A percentile compares a stretch with the other conserved stretches of the same genome.
These are phyloP conservation scores for Monosporascus sp. DNA, from an alignment of 2,329 filamentous ascomycete genomes.

Conservation along the genomic window DNA sequence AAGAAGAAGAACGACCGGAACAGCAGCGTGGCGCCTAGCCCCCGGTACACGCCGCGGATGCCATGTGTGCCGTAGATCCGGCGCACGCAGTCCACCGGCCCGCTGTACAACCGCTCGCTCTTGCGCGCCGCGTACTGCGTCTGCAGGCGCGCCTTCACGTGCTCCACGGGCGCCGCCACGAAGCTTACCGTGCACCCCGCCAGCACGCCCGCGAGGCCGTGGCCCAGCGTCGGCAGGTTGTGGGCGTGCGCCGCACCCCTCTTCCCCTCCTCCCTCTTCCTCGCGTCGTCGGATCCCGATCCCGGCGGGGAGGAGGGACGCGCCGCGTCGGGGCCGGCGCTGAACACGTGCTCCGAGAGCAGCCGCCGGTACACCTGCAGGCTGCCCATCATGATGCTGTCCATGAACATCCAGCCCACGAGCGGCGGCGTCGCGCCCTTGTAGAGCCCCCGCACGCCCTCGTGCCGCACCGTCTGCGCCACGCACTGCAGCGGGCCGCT, in stretches of 20 bases:
- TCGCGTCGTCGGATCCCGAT: constrained; percentile 24
- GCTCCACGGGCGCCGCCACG: constrained; percentile 89
- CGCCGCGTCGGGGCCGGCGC: constrained; percentile 29
- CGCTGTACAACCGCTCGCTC: constrained; percentile 72
- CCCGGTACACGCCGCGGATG: constrained; percentile 76
- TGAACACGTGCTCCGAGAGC: constrained; percentile 76
- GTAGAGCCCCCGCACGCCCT: constrained; percentile 82
- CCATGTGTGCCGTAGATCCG: constrained; percentile 73
- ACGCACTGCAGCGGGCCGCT: constrained; percentile 81
- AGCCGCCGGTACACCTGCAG: constrained; percentile 85
- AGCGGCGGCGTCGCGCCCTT: constrained; percentile 91
- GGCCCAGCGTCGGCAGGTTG: constrained; percentile 69
- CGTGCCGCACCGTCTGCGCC: constrained; percentile 75
- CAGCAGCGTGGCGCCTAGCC: constrained; percentile 75
- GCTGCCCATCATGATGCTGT: constrained; percentile 83
- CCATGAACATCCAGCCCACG: constrained; percentile 99
- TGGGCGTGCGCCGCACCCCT: constrained; percentile 21
- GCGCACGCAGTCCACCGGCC: constrained; percentile 76
- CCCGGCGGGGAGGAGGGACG: constrained; percentile 32
- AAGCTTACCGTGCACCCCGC: constrained; percentile 89
- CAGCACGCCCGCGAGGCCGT: constrained; percentile 81
- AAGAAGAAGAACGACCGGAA: constrained; percentile 95
- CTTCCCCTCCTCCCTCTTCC: constrained; percentile 27
- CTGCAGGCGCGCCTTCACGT: constrained; percentile 90
- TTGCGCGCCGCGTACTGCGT: constrained; percentile 86